Evolutionary conservation across 2,329 filamentous ascomycete species (phyloP).

Genomic region (Pseudogymnoascus sp.): DNA sequence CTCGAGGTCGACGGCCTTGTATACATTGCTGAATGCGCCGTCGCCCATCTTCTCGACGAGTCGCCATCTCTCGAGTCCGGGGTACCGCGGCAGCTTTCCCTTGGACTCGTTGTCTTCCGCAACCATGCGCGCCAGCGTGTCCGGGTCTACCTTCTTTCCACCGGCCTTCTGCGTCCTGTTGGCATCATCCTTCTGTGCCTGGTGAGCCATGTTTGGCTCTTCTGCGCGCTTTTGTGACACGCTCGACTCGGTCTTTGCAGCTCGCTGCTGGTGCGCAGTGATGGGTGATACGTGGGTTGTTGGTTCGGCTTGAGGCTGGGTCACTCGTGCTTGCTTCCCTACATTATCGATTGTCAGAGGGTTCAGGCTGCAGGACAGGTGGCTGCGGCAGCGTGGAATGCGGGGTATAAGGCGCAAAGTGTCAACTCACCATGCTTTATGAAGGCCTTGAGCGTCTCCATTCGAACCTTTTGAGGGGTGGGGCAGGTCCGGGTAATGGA

Average conservation of each 20-base stretch:
- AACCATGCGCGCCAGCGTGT: constrained; percentile 74
- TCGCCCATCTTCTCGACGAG: constrained; percentile 97
- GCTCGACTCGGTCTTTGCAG: constrained; percentile 49
- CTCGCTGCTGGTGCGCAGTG: constrained; percentile 53
- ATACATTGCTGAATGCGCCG: constrained; percentile 97
- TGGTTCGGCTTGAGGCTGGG: constrained; percentile 51
- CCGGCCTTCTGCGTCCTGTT: constrained; percentile 41
- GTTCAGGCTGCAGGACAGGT: neutral
- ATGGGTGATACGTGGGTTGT: constrained; percentile 36
- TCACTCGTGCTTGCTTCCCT: constrained; percentile 81
- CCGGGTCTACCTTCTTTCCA: constrained; percentile 44
- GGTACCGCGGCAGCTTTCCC: constrained; percentile 77
- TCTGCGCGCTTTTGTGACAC: constrained; percentile 24
- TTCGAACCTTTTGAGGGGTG: neutral
- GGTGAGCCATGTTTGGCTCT: constrained; percentile 45
- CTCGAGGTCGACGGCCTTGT: constrained; percentile 69
- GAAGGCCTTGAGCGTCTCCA: constrained; percentile 9
- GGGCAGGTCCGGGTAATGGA: neutral
- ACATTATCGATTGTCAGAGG: neutral
- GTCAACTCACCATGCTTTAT: constrained; percentile 7
- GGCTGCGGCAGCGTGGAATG: neutral
- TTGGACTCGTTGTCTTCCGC: constrained; percentile 84
- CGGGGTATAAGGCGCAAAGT: neutral
- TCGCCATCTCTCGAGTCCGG: constrained; percentile 77
- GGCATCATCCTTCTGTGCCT: constrained; percentile 41